These are phyloP conservation scores for Dissophora globulifera DNA, from an alignment of 192 early-diverging fungal genomes.

Conservation along the genomic window DNA sequence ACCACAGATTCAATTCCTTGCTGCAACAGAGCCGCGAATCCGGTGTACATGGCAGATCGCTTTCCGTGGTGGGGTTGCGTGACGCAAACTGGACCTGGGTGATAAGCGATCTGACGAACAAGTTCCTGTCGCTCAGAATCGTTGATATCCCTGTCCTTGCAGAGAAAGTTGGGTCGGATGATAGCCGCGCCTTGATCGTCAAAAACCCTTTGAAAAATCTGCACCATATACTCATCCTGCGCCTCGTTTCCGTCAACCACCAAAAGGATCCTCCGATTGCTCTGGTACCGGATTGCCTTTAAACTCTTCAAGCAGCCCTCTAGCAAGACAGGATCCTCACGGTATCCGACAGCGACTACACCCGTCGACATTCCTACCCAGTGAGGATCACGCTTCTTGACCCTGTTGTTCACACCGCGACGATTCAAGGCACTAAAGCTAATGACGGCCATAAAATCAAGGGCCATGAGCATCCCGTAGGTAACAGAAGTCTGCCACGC, in stretches of 20 bases:
- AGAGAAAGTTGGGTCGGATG: constrained; percentile 33
- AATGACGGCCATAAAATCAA: constrained; percentile 48
- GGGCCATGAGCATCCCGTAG: constrained; percentile 48
- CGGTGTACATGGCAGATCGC: constrained; percentile 66
- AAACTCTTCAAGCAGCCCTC: constrained; percentile 52
- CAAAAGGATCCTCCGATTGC: constrained; percentile 30
- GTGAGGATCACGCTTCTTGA: constrained; percentile 34
- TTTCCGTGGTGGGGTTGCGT: constrained; percentile 64
- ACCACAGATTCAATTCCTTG: constrained; percentile 63
- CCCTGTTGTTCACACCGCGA: constrained; percentile 28
- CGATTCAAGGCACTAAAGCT: constrained; percentile 44
- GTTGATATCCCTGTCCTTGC: constrained; percentile 23
- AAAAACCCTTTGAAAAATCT: constrained; percentile 41
- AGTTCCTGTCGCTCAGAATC: constrained; percentile 30
- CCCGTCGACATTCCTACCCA: constrained; percentile 46
- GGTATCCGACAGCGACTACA: constrained; percentile 48
- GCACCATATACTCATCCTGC: constrained; percentile 48
- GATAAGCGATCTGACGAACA: constrained; percentile 37
- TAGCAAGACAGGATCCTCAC: constrained; percentile 38
- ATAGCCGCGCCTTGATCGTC: constrained; percentile 25
- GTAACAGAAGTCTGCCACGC: constrained; percentile 53
- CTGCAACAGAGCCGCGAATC: constrained; percentile 56
- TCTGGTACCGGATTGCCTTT: constrained; percentile 38
- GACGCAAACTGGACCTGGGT: constrained; percentile 55
- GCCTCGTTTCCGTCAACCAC: constrained; percentile 46